Base-by-base conservation (phyloP, 495 filamentous ascomycete species). In the Hyaloscypha finlandica region DNA sequence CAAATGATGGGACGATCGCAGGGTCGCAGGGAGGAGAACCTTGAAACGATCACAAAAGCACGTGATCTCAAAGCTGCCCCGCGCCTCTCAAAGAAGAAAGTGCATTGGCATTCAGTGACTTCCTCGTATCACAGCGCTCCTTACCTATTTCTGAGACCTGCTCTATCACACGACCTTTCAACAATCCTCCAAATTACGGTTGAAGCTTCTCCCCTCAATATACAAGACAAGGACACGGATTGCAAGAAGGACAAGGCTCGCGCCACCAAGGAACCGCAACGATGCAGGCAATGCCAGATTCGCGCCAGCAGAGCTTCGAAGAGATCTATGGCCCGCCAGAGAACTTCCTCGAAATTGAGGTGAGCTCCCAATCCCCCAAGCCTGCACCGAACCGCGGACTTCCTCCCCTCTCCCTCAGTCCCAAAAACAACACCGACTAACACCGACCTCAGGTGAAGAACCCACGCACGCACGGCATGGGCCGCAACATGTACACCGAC, bases 251-350 rank as follows among this genome's bases (percentile, higher is more conserved):
- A 57, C 19, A 14, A 8, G 33, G 68, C 59, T 48, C 52, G 66
- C 61, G 66, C 62, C 63, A 59, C 19, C 59, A 65, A 31, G 61
- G 8, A 48, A 68, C 61, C 35, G 64, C 81, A 75, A 89, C 84
- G 67, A 88, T 93, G 89, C 89, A 92, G 80, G 88, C 90, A 65
- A 88, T 94, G 80, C 91, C 91, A 16, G 90, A 92, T 78, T 89
- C 89, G 72, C 91, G 94, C 69, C 86, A 90, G 76, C 95, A 99
- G 83, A 93, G 89, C 72, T 99, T 97, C 74, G 95, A 99, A 80
- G 95, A 99, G 85, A 97, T 98, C 76, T 99, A 99, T 77, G 95
- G 94, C 5, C 94, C 94, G 16, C 95, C 96, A 19, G 95, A 99
- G 85, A 99, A 99, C 80, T 97, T 97, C 76, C 85, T 99, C 45